These are phyloP conservation scores for Euphrasia arctica DNA, from an alignment of 305 asterid species.

Conservation along the genomic window DNA sequence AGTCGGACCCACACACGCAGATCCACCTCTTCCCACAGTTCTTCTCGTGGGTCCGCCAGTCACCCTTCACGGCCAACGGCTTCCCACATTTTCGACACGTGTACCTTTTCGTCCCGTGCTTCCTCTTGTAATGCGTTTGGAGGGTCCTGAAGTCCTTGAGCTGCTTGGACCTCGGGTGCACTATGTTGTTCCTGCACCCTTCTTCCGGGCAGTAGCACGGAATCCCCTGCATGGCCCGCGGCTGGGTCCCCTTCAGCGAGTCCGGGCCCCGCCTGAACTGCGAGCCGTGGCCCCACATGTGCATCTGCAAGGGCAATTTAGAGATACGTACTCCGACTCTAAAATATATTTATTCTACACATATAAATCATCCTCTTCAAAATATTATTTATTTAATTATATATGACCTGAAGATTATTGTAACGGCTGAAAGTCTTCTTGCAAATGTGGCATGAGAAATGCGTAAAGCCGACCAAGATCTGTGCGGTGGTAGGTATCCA, in stretches of 20 bases:
- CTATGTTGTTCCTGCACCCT: constrained; percentile 58
- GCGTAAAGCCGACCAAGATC: constrained; percentile 56
- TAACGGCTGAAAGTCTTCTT: constrained; percentile 59
- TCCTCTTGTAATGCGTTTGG: constrained; percentile 62
- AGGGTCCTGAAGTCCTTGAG: constrained; percentile 59
- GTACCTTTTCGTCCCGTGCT: constrained; percentile 45
- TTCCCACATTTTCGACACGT: constrained; percentile 62
- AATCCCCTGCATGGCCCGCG: constrained; percentile 40
- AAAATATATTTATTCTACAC: no score
- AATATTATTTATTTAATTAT: no score
- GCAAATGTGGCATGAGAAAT: constrained; percentile 71
- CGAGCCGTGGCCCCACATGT: constrained; percentile 76
- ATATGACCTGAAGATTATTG: constrained; percentile 63
- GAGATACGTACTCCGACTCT: no score
- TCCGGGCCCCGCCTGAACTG: constrained; percentile 59
- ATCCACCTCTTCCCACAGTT: constrained; percentile 68
- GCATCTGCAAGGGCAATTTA: constrained; percentile 38
- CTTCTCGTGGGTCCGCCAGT: constrained; percentile 82
- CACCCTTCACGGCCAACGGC: constrained; percentile 63
- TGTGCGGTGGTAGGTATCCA: constrained; percentile 69
- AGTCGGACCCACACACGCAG: constrained; percentile 65
- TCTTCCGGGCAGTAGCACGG: constrained; percentile 61
- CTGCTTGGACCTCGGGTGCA: constrained; percentile 44
- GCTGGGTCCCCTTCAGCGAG: constrained; percentile 51
- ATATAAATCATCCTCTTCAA: no score